Evolutionary conservation across 495 filamentous ascomycete species (phyloP).

Genomic region (Cercophora newfieldiana): DNA sequence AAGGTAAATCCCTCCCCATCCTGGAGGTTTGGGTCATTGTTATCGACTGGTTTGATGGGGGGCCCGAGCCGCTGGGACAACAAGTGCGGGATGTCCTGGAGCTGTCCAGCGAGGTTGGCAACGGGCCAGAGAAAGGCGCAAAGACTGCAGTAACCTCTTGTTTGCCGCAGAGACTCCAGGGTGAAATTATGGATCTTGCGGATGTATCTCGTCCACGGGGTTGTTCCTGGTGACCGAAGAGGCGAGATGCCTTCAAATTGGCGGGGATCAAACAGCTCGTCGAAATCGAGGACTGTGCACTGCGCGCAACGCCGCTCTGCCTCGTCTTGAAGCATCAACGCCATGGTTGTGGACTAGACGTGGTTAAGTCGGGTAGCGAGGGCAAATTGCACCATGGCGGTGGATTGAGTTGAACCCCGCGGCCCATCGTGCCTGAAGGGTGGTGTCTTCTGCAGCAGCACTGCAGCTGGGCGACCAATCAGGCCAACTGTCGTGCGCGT

Average conservation of each 20-base stretch:
- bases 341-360: too few relatives aligned
- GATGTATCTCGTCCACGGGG: neutral
- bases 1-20: conserved; percentile 1
- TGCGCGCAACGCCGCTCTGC: neutral
- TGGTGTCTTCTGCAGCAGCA: too few relatives aligned
- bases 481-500: too few relatives aligned
- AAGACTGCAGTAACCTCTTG: neutral
- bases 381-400: too few relatives aligned
- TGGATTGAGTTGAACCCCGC: too few relatives aligned
- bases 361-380: too few relatives aligned
- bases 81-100: too few relatives aligned
- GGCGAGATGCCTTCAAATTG: neutral
- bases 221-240: neutral
- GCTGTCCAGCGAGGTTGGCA: too few relatives aligned
- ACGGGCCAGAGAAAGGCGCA: neutral
- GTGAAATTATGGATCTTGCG: neutral
- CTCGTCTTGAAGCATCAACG: neutral
- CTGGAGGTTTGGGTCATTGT: too few relatives aligned
- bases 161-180: neutral
- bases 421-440: too few relatives aligned
- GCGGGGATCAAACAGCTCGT: neutral
- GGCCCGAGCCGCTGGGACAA: too few relatives aligned
- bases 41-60: neutral
- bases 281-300: neutral
- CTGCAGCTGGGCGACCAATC: too few relatives aligned